Percentiles rank a stretch among this genome's conserved stretches.
These are phyloP conservation scores for Trichoderma koningii DNA, from an alignment of 2,329 filamentous ascomycete species.

Conservation along the genomic window DNA sequence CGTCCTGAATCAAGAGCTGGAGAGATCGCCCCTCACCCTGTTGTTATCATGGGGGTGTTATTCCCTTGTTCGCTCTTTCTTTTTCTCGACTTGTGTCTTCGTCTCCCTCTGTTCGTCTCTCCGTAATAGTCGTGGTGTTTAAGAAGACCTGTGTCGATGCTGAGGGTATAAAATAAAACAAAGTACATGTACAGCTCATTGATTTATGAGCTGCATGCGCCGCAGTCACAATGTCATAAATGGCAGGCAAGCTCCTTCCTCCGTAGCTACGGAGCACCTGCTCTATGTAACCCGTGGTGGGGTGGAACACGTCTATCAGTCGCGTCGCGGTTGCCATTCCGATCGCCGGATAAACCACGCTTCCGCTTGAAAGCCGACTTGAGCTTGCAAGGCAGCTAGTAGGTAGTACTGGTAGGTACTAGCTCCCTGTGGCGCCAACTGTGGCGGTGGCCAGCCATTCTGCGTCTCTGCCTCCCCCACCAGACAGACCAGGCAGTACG, in stretches of 20 bases:
- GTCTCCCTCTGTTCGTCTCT: not conserved
- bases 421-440: conserved; percentile 7
- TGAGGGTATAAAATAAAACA: conserved; percentile 7
- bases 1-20: not conserved
- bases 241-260: not conserved
- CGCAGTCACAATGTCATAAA: not conserved
- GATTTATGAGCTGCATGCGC: conserved; percentile 3
- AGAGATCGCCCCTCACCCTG: not conserved
- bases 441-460: conserved; percentile 14
- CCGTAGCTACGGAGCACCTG: not conserved
- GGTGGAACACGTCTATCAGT: conserved; percentile 14
- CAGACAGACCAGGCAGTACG: not conserved
- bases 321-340: conserved; percentile 25
- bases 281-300: conserved; percentile 17
- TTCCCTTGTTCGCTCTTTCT: not conserved
- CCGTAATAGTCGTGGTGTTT: not conserved
- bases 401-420: no score
- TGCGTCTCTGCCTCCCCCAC: conserved; percentile 14
- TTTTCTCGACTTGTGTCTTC: not conserved
- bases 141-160: not conserved
- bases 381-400: not conserved
- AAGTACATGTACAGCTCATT: not conserved
- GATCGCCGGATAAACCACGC: conserved; percentile 22
- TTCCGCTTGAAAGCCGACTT: not conserved
- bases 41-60: not conserved